These are phyloP conservation scores for Fusarium pseudograminearum DNA, from an alignment of 2,329 filamentous ascomycete genomes.

Conservation along the genomic window DNA sequence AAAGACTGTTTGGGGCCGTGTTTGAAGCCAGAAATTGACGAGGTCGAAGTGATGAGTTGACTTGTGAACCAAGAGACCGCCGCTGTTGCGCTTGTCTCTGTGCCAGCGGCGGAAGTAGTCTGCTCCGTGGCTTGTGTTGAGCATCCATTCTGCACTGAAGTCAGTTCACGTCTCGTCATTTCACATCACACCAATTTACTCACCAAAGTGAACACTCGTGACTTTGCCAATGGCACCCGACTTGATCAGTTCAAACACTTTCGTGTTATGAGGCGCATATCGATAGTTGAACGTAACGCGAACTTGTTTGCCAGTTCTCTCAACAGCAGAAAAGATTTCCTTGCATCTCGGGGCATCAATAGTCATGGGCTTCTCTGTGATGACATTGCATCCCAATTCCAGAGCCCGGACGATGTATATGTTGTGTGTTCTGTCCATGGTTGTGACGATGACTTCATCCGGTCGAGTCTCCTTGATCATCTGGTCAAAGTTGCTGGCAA, in stretches of 20 bases:
- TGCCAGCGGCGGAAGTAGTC: constrained; percentile 75
- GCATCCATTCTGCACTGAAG: constrained; percentile 64
- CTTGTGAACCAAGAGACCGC: constrained; percentile 71
- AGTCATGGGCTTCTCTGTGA: constrained; percentile 76
- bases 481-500: constrained; percentile 65
- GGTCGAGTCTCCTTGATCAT: constrained; percentile 69
- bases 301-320: constrained; percentile 56
- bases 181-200: not conserved
- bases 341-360: constrained; percentile 67
- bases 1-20: constrained; percentile 66
- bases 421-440: constrained; percentile 72
- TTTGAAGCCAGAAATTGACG: constrained; percentile 72
- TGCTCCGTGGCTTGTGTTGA: constrained; percentile 71
- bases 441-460: constrained; percentile 72
- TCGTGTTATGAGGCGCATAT: constrained; percentile 74
- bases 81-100: constrained; percentile 69
- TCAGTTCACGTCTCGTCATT: not conserved
- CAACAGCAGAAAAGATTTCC: constrained; percentile 57
- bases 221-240: constrained; percentile 68
- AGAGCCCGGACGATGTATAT: constrained; percentile 70
- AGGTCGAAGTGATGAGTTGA: constrained; percentile 74
- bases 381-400: constrained; percentile 68
- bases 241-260: constrained; percentile 65
- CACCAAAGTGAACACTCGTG: constrained; percentile 66
- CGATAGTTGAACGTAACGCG: constrained; percentile 74